phyloP scores from a whole-genome alignment of 108 stramenopile genomes.

The Pseudonitzschia pungens region DNA sequence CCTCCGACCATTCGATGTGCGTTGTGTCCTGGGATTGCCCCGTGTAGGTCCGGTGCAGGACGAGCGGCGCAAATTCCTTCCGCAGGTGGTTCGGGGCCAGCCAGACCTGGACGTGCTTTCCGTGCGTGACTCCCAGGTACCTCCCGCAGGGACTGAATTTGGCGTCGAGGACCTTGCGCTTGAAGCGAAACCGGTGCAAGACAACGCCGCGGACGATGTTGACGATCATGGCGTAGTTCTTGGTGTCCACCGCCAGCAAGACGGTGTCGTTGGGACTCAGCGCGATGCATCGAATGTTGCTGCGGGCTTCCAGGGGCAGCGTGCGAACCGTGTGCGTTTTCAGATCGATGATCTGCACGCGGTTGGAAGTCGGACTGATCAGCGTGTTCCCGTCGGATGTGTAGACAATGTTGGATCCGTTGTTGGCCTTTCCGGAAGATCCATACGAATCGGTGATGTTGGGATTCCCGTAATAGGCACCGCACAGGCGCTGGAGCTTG shows the following conservation, averaged over 20 bases:
- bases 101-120: slow-evolving; percentile 96
- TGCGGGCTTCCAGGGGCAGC: slow-evolving; percentile 87
- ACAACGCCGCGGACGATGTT: slow-evolving; percentile 85
- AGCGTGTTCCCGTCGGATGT: slow-evolving; percentile 89
- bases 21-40: slow-evolving; percentile 87
- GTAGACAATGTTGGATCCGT: slow-evolving; percentile 89
- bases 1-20: slow-evolving; percentile 85
- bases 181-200: slow-evolving; percentile 93
- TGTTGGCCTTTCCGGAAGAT: slow-evolving; percentile 33
- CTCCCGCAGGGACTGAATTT: slow-evolving; percentile 86
- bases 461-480: slow-evolving; percentile 90
- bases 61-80: slow-evolving; percentile 92
- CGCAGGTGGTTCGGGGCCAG: slow-evolving; percentile 72
- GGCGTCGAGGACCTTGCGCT: slow-evolving; percentile 75
- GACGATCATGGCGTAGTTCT: slow-evolving; percentile 74
- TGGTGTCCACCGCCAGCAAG: slow-evolving; percentile 82
- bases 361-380: slow-evolving; percentile 91
- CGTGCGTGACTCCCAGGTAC: slow-evolving; percentile 89
- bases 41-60: slow-evolving; percentile 87
- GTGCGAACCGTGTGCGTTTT: slow-evolving; percentile 85
- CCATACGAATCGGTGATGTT: slow-evolving; percentile 46
- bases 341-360: slow-evolving; percentile 90
- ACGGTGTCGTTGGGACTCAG: slow-evolving; percentile 84
- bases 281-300: slow-evolving; percentile 87
- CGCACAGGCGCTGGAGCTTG: slow-evolving; percentile 91